These are phyloP conservation scores for Leccinum aurantiacum DNA, from an alignment of 768 basidiomycete genomes.

Conservation along the genomic window DNA sequence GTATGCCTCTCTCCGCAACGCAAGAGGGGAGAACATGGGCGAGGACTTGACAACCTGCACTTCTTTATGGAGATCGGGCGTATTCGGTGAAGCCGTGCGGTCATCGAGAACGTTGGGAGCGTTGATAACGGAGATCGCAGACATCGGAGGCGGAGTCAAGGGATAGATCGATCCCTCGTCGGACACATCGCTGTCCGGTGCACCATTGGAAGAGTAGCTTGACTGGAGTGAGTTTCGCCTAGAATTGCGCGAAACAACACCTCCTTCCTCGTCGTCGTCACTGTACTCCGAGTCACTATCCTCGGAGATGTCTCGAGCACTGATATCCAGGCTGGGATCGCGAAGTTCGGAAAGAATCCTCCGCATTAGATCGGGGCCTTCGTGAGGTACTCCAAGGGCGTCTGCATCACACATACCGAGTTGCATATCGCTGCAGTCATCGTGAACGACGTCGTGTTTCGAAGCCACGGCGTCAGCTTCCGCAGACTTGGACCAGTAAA, in stretches of 20 bases:
- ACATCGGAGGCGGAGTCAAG: slow-evolving; percentile 5
- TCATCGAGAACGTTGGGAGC: not conserved
- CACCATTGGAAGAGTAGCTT: not conserved
- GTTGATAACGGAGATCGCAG: too few species aligned
- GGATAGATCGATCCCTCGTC: slow-evolving; percentile 12
- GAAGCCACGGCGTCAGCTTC: too few species aligned
- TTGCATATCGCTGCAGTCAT: not conserved
- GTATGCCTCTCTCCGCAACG: not conserved
- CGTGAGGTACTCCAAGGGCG: not conserved
- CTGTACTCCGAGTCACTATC: slow-evolving; percentile 6
- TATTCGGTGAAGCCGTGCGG: not conserved
- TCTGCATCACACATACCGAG: not conserved
- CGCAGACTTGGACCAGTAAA: too few species aligned
- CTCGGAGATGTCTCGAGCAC: slow-evolving; percentile 6
- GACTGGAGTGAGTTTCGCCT: slow-evolving; percentile 7
- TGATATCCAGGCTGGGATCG: slow-evolving; percentile 13
- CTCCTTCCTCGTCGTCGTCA: not conserved
- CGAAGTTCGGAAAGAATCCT: slow-evolving; percentile 18
- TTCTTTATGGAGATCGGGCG: not conserved
- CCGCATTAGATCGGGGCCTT: slow-evolving; percentile 12
- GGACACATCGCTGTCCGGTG: slow-evolving; percentile 4
- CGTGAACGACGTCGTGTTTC: not conserved
- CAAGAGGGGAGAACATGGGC: not conserved
- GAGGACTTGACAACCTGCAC: not conserved
- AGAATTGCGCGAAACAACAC: not conserved